These are phyloP conservation scores for Prunella vulgaris DNA, from an alignment of 257 asterid species.

Conservation along the genomic window DNA sequence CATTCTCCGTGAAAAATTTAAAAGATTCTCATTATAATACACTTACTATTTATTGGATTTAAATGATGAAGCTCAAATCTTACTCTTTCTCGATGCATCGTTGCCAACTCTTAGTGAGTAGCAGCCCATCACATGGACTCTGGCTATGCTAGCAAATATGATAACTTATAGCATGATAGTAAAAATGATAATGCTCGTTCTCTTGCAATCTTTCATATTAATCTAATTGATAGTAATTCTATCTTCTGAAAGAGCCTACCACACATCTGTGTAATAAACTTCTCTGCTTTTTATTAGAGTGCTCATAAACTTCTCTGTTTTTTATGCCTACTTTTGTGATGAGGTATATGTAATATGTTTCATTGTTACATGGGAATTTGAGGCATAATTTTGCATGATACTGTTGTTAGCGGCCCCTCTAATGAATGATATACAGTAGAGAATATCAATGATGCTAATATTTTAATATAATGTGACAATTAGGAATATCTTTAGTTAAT, in stretches of 20 bases:
- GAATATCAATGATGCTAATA: constrained; percentile 16
- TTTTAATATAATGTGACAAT: constrained; percentile 21
- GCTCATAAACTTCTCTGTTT: too few species aligned
- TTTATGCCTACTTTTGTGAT: too few species aligned
- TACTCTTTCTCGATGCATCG: neutral
- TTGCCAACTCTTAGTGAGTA: neutral
- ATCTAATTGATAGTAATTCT: neutral
- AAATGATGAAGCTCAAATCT: neutral
- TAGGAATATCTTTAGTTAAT: constrained; percentile 24
- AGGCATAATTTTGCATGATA: too few species aligned
- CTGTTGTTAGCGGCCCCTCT: too few species aligned
- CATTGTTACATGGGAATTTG: too few species aligned
- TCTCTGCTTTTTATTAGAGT: too few species aligned
- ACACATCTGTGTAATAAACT: too few species aligned
- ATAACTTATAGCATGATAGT: neutral
- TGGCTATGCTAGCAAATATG: neutral
- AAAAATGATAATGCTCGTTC: neutral
- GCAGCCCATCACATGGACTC: neutral
- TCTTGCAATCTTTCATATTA: neutral
- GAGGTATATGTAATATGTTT: too few species aligned
- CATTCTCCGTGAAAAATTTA: constrained; percentile 1
- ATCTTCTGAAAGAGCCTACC: neutral
- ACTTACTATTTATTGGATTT: neutral
- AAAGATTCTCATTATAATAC: constrained; percentile 3
- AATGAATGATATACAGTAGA: neutral